Evolutionary conservation across 129 eudicot genomes (phyloP), one percentile per base, ranked within the genome.

Genomic region (Apium graveolens): DNA sequence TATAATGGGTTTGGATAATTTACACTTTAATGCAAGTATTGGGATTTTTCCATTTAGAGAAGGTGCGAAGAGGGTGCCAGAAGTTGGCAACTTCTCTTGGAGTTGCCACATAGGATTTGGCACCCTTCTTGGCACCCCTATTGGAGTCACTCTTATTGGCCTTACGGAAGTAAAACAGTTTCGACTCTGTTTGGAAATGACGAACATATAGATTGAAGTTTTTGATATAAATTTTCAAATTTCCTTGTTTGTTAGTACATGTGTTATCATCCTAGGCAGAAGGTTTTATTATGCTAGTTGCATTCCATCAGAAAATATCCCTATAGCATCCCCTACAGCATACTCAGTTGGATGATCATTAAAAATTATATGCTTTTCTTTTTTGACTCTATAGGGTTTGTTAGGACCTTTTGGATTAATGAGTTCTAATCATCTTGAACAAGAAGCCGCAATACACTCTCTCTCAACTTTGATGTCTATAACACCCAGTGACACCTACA

Each of bases 401-500:
- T 81, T 96, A 31, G 99, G 97, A 80, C 79, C 92, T 1, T 86
- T 80, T 83, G 99, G 99, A 78, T 86, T 96, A 90, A 82, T 84
- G 93, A 92, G 97, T 84, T 71, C 75, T 49, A 89, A 85, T 84
- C 76, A 76, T 76, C 75, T 92, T 80, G 97, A 89, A 71, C 91
- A 90, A 90, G 96, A 90, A 80, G 99, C 96, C 57, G 97, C 99
- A 42, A 66, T 90, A 73, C 62, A 76, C 75, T 83, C 97, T 71
- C 83, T 96, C 83, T 96, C 97, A 84, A 92, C 99, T 70, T 83
- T 96, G 88, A 96, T 96, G 97, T 84, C 91, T 46, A 83, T 92
- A 68, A 48, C 93, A 77, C 99, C 99, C 3, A 86, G 84, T 76
- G 96, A 90, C 82, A 84, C 95, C 53, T 96, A 88, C 76, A 73